These are phyloP conservation scores for Penicillium sp. DNA, from an alignment of 2,329 filamentous ascomycete species.

Conservation along the genomic window DNA sequence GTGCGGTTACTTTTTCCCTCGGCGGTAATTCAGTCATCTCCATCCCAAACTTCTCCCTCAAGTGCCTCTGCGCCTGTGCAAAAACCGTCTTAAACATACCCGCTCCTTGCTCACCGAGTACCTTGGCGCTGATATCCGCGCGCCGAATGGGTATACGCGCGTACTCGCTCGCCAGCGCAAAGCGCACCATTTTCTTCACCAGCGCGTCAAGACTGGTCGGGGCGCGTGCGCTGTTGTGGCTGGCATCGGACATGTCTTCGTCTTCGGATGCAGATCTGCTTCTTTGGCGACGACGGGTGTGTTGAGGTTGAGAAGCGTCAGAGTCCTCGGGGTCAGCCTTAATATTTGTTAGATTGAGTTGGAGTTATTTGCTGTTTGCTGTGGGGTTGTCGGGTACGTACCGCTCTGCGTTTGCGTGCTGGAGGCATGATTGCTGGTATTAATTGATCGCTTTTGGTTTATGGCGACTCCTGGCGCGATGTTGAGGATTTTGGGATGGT, in stretches of 20 bases:
- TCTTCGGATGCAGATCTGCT: slow-evolving; percentile 12
- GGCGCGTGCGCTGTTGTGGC: slow-evolving; percentile 16
- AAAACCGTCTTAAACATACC: slow-evolving; percentile 77
- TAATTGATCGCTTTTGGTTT: not conserved
- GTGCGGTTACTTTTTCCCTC: slow-evolving; percentile 76
- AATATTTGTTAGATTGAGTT: not conserved
- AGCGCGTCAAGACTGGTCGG: slow-evolving; percentile 41
- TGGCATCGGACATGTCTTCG: not conserved
- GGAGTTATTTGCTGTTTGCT: not conserved
- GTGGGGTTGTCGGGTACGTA: slow-evolving; percentile 11
- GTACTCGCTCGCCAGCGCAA: slow-evolving; percentile 62
- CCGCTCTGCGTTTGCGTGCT: slow-evolving; percentile 31
- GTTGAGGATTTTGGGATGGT: not conserved
- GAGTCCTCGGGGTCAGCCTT: slow-evolving; percentile 4
- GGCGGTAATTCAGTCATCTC: slow-evolving; percentile 79
- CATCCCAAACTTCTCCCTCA: slow-evolving; percentile 84
- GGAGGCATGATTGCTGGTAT: slow-evolving; percentile 23
- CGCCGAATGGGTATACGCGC: slow-evolving; percentile 59
- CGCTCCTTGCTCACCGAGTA: slow-evolving; percentile 67
- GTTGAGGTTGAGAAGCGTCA: not conserved
- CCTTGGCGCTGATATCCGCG: slow-evolving; percentile 60
- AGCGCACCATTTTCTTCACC: slow-evolving; percentile 62
- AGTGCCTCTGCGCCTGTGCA: slow-evolving; percentile 68
- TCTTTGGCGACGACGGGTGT: not conserved
- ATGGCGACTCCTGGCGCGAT: not conserved